Percentiles rank a stretch among this genome's conserved stretches.
phyloP scores from a whole-genome alignment of 2,329 filamentous ascomycete species.

The Escovopsis sp. region DNA sequence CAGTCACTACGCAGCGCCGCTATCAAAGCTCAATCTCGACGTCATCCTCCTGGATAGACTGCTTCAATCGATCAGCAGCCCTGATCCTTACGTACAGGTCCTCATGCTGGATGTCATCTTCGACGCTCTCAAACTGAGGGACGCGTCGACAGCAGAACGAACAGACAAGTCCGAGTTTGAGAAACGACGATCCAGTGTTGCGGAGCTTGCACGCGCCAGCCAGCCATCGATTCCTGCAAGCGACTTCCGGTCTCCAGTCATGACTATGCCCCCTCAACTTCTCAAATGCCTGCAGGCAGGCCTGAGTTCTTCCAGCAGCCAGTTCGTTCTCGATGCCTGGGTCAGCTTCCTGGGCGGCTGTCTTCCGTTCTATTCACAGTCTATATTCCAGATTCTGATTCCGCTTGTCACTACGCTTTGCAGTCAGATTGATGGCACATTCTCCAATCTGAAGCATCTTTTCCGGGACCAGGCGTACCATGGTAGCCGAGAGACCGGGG shows the following conservation, averaged over 20 bases:
- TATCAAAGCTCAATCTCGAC: slow-evolving; percentile 55
- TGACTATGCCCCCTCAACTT: slow-evolving; percentile 51
- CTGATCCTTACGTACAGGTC: slow-evolving; percentile 60
- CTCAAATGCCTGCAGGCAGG: slow-evolving; percentile 74
- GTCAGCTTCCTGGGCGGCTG: slow-evolving; percentile 71
- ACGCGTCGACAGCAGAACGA: slow-evolving; percentile 24
- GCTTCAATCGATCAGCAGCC: slow-evolving; percentile 40
- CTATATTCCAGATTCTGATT: slow-evolving; percentile 80
- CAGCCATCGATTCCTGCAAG: slow-evolving; percentile 22
- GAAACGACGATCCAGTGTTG: slow-evolving; percentile 25
- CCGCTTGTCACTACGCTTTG: slow-evolving; percentile 86
- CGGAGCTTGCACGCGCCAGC: slow-evolving; percentile 26
- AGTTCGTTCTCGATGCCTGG: slow-evolving; percentile 80
- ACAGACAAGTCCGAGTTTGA: slow-evolving; percentile 32
- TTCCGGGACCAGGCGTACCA: slow-evolving; percentile 30
- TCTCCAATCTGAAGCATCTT: slow-evolving; percentile 51
- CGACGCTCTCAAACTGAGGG: slow-evolving; percentile 53
- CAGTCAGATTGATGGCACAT: slow-evolving; percentile 57
- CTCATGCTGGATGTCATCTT: slow-evolving; percentile 67
- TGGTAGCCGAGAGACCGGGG: slow-evolving; percentile 12
- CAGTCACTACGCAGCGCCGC: slow-evolving; percentile 42
- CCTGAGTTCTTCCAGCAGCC: slow-evolving; percentile 58
- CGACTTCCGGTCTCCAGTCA: slow-evolving; percentile 12
- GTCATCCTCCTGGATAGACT: slow-evolving; percentile 55
- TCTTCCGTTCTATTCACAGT: slow-evolving; percentile 67